phyloP scores from a whole-genome alignment of 805 yeast species.

The Ogataea paraovalis region DNA sequence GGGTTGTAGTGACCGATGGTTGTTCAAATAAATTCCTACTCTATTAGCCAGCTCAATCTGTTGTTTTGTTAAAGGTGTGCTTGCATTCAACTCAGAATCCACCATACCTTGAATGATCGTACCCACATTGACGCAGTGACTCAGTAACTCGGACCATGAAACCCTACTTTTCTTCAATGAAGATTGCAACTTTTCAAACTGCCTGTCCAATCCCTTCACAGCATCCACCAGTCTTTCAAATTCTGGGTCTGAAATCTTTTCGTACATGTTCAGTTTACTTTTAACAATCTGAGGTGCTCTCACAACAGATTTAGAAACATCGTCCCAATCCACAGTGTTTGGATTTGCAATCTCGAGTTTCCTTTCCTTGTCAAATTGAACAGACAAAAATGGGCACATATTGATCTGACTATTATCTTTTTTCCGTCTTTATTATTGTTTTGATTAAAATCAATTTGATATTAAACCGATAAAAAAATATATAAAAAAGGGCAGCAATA shows the following conservation, averaged over 20 bases:
- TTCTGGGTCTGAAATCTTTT: slow-evolving; percentile 36
- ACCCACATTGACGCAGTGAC: slow-evolving; percentile 14
- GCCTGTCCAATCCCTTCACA: slow-evolving; percentile 14
- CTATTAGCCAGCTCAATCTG: slow-evolving; percentile 9
- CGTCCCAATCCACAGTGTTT: slow-evolving; percentile 25
- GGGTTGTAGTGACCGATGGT: slow-evolving; percentile 12
- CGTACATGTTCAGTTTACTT: slow-evolving; percentile 26
- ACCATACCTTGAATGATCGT: slow-evolving; percentile 4
- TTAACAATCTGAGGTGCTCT: slow-evolving; percentile 35
- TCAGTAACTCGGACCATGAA: slow-evolving; percentile 13
- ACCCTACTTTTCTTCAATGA: slow-evolving; percentile 12
- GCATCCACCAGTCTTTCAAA: slow-evolving; percentile 25
- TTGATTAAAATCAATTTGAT: not conserved
- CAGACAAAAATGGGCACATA: not conserved
- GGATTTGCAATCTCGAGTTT: slow-evolving; percentile 16
- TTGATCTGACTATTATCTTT: too few relatives aligned
- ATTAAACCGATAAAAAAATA: not conserved
- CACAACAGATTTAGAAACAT: slow-evolving; percentile 21
- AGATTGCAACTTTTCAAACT: slow-evolving; percentile 14
- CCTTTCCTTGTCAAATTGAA: slow-evolving; percentile 3
- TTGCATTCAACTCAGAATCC: slow-evolving; percentile 10
- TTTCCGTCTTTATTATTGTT: too few relatives aligned
- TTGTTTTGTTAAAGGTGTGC: slow-evolving; percentile 7
- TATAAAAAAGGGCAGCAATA: not conserved
- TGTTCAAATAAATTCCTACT: slow-evolving; percentile 8